Conservation (phyloP, 2,329 filamentous ascomycete genomes). For the Ophiosphaerella korrae region DNA sequence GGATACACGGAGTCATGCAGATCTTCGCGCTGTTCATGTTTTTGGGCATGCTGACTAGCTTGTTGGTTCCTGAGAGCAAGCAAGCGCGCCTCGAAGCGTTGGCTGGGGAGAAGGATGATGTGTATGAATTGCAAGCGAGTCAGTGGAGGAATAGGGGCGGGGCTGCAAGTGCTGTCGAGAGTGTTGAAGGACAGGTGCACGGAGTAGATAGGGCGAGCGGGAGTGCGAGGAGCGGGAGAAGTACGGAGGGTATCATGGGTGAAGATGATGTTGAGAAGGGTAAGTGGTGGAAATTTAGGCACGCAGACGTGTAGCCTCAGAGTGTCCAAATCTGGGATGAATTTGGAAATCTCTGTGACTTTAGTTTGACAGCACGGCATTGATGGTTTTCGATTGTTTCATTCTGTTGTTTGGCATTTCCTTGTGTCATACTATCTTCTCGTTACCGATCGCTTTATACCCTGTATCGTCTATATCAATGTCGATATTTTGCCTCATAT, state of each 20-base stretch:
- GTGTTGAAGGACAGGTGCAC: slow-evolving; percentile 4
- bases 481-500: neutral
- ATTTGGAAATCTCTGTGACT: too few relatives aligned
- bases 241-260: slow-evolving; percentile 15
- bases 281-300: slow-evolving; percentile 28
- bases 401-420: neutral
- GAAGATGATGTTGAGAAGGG: slow-evolving; percentile 14
- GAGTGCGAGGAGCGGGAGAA: slow-evolving; percentile 13
- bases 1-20: slow-evolving; percentile 75
- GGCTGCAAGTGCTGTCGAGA: neutral
- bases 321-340: slow-evolving; percentile 4
- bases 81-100: slow-evolving; percentile 74
- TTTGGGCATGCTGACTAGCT: slow-evolving; percentile 67
- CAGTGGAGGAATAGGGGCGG: slow-evolving; percentile 42
- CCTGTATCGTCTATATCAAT: neutral
- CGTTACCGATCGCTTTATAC: slow-evolving; percentile 8
- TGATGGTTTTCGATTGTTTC: neutral
- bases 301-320: slow-evolving; percentile 14
- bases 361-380: slow-evolving; percentile 2
- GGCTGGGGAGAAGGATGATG: slow-evolving; percentile 65
- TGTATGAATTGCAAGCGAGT: slow-evolving; percentile 50
- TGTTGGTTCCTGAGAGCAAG: slow-evolving; percentile 80
- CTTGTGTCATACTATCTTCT: neutral
- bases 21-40: slow-evolving; percentile 84
- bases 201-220: slow-evolving; percentile 11